Base-by-base conservation (phyloP, 1,284 basidiomycete genomes). In the Austroboletus rostrupii region DNA sequence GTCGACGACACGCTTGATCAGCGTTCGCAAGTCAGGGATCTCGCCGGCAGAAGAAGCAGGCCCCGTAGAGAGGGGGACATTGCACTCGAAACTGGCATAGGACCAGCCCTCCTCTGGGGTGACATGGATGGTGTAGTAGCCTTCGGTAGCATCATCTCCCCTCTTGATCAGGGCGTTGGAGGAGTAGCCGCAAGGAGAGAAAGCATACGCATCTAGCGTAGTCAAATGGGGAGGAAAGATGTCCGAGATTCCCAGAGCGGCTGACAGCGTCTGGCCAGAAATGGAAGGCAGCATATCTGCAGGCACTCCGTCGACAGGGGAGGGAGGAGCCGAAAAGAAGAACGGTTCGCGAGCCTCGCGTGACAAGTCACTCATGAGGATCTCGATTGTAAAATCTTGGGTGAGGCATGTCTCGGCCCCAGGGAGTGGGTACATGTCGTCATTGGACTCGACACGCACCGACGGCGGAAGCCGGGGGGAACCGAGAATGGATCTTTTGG, bases 111-210 rank as follows among this genome's bases (percentile, higher is more conserved):
- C 85, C 70, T 99, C 97, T 31, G 97, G 97, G 0, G 97, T 99
- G 47, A 99, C 97, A 69, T 99, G 97, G 54, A 99, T 96, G 9
- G 94, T 99, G 70, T 93, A 98, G 73, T 99, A 99, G 29, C 94
- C 92, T 65, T 95, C 93, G 20, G 65, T 53, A 44, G 59, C 57
- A 13, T 55, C 57, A 13, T 76, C 70, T 7, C 72, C 75, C 76
- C 87, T 87, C 59, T 77, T 85, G 47, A 97, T 78, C 26, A 98
- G 81, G 2, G 93, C 94, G 67, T 99, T 99, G 59, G 92, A 90
- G 4, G 91, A 95, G 69, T 97, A 99, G 17, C 97, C 97, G 64
- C 97, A 99, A 3, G 97, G 97, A 41, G 85, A 78, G 71, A 99
- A 99, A 1, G 92, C 85, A 65, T 94, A 99, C 0, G 91, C 89